Evolutionary conservation across 2,329 filamentous ascomycete species (phyloP).

Genomic region (Colletotrichum gigasporum): DNA sequence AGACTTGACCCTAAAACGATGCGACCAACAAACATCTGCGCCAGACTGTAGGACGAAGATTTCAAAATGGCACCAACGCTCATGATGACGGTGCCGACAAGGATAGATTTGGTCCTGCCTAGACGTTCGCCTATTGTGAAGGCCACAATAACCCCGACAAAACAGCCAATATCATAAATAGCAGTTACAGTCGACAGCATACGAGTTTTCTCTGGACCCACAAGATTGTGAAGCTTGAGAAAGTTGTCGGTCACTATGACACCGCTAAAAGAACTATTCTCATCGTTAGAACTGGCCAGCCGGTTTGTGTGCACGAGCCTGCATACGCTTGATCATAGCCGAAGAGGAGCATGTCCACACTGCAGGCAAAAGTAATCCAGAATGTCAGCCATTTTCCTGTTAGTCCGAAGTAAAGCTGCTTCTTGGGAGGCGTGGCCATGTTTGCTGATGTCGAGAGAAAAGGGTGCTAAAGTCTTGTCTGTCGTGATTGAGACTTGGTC

Average conservation of each 20-base stretch:
- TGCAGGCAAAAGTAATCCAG: slow-evolving; percentile 25
- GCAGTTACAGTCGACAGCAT: slow-evolving; percentile 54
- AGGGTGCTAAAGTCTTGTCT: too few species aligned
- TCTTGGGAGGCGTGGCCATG: background rate
- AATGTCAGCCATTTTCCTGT: slow-evolving; percentile 14
- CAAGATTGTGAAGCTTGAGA: slow-evolving; percentile 52
- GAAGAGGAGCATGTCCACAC: slow-evolving; percentile 20
- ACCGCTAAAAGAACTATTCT: slow-evolving; percentile 61
- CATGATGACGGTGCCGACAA: slow-evolving; percentile 10
- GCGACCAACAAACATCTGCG: slow-evolving; percentile 41
- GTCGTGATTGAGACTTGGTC: too few species aligned
- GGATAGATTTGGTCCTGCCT: background rate
- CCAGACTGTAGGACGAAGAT: slow-evolving; percentile 25
- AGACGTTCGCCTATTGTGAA: background rate
- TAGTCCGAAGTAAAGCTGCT: slow-evolving; percentile 21
- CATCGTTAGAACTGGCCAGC: too few species aligned
- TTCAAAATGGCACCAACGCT: slow-evolving; percentile 26
- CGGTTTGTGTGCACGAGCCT: too few species aligned
- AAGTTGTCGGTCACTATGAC: slow-evolving; percentile 61
- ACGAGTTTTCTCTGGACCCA: slow-evolving; percentile 44
- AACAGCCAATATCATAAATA: slow-evolving; percentile 49
- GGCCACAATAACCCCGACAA: background rate
- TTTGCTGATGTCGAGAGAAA: background rate
- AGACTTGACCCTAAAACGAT: slow-evolving; percentile 30
- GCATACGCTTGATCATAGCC: slow-evolving; percentile 57